A percentile compares a stretch with the other conserved stretches of the same genome.
These are phyloP conservation scores for Diaporthe caulivora DNA, from an alignment of 2,329 filamentous ascomycete genomes.

Conservation along the genomic window DNA sequence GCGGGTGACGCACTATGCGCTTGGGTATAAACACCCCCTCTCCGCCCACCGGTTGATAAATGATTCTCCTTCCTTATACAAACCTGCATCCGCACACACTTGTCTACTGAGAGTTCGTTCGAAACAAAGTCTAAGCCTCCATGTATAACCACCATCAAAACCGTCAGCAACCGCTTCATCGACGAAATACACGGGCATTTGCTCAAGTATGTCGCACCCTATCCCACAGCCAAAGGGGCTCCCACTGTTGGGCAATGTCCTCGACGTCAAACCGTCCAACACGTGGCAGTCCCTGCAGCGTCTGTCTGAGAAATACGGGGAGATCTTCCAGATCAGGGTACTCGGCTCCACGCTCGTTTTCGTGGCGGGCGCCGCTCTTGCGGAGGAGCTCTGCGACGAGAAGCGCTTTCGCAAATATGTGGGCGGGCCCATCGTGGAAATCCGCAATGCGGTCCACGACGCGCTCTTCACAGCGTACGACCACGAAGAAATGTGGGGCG, in stretches of 20 bases:
- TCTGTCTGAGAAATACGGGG: slow-evolving; percentile 62
- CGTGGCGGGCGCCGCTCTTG: slow-evolving; percentile 55
- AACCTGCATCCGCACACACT: neutral
- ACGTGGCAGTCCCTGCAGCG: slow-evolving; percentile 63
- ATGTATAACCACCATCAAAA: neutral
- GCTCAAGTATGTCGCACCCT: slow-evolving; percentile 53
- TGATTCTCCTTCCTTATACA: no score
- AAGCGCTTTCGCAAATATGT: slow-evolving; percentile 67
- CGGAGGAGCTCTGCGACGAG: slow-evolving; percentile 62
- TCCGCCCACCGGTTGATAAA: neutral
- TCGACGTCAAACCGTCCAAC: slow-evolving; percentile 61
- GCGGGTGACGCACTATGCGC: neutral
- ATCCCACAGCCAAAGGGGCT: slow-evolving; percentile 64
- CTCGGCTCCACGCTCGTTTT: slow-evolving; percentile 56
- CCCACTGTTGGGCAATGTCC: slow-evolving; percentile 64
- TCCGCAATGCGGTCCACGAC: slow-evolving; percentile 62
- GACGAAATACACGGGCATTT: neutral
- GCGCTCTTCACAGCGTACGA: slow-evolving; percentile 66
- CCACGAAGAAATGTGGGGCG: slow-evolving; percentile 61
- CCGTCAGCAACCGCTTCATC: neutral
- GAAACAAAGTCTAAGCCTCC: neutral
- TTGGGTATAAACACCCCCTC: neutral
- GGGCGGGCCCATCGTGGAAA: slow-evolving; percentile 65
- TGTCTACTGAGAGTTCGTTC: no score
- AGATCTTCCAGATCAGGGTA: slow-evolving; percentile 59